Conservation (phyloP, 305 asterid genomes). For the Rubia peregrina region DNA sequence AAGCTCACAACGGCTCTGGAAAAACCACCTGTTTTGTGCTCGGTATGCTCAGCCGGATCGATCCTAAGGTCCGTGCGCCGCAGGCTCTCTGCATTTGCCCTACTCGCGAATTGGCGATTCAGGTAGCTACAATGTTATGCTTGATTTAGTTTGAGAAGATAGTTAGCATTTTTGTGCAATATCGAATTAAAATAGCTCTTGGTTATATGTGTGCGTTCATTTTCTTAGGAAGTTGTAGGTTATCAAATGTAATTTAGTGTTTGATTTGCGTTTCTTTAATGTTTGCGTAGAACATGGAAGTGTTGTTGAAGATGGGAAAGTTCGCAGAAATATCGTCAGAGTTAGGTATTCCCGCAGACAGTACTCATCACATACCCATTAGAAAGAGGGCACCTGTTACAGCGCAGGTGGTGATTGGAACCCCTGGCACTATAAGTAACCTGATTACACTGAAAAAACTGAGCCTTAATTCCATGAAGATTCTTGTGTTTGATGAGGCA, state of each 20-base stretch:
- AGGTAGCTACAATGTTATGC: conserved; percentile 30
- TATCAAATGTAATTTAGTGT: neutral
- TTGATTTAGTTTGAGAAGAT: too few relatives aligned
- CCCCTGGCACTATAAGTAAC: conserved; percentile 84
- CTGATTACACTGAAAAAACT: conserved; percentile 63
- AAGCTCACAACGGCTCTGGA: conserved; percentile 94
- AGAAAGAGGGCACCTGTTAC: conserved; percentile 51
- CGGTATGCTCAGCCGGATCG: conserved; percentile 92
- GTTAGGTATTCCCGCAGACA: conserved; percentile 59
- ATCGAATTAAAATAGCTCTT: neutral
- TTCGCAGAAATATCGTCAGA: conserved; percentile 69
- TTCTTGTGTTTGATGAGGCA: conserved; percentile 94
- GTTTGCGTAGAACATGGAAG: conserved; percentile 71
- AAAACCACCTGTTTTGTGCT: conserved; percentile 96
- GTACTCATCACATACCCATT: conserved; percentile 41
- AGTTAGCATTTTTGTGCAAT: neutral
- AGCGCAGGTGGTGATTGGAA: conserved; percentile 81
- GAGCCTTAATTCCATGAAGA: conserved; percentile 65
- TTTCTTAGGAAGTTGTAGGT: neutral
- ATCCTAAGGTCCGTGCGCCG: conserved; percentile 53
- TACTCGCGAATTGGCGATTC: conserved; percentile 88
- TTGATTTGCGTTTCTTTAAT: neutral
- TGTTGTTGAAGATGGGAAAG: conserved; percentile 84
- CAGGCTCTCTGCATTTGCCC: conserved; percentile 98
- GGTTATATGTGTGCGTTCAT: neutral